These are phyloP conservation scores for Naganishia antarctica DNA, from an alignment of 768 basidiomycete species.

Conservation along the genomic window DNA sequence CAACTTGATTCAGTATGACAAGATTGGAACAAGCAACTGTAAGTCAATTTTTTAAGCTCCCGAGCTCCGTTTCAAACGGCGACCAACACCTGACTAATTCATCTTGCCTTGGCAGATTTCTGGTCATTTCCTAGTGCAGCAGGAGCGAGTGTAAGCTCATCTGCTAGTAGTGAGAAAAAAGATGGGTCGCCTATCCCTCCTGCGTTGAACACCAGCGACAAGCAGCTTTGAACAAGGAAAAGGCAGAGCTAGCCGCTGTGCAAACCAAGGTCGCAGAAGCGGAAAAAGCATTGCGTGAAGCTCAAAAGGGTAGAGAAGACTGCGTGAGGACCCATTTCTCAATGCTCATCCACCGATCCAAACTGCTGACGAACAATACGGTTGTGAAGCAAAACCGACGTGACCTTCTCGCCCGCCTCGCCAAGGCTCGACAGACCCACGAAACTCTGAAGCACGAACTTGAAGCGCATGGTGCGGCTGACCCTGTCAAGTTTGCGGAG, in stretches of 20 bases:
- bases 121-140: conserved; percentile 93
- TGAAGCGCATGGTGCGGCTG: conserved; percentile 71
- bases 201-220: conserved; percentile 35
- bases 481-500: conserved; percentile 74
- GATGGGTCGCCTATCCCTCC: background rate
- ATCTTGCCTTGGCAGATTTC: conserved; percentile 59
- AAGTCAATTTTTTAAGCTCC: no score
- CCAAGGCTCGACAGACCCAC: conserved; percentile 55
- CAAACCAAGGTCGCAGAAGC: conserved; percentile 32
- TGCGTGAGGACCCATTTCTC: conserved; percentile 35
- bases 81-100: background rate
- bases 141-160: conserved; percentile 61
- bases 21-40: conserved; percentile 95
- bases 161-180: background rate
- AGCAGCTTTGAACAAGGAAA: conserved; percentile 38
- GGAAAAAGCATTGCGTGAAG: conserved; percentile 58
- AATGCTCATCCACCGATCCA: no score
- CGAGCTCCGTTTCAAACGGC: no score
- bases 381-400: conserved; percentile 58
- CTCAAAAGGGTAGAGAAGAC: conserved; percentile 55
- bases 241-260: conserved; percentile 38
- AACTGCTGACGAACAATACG: background rate
- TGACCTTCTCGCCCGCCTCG: conserved; percentile 56
- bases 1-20: conserved; percentile 76
- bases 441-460: conserved; percentile 63